Evolutionary conservation across 1,139 yeast genomes (phyloP).

Genomic region (Scheffersomyces segobiensis): DNA sequence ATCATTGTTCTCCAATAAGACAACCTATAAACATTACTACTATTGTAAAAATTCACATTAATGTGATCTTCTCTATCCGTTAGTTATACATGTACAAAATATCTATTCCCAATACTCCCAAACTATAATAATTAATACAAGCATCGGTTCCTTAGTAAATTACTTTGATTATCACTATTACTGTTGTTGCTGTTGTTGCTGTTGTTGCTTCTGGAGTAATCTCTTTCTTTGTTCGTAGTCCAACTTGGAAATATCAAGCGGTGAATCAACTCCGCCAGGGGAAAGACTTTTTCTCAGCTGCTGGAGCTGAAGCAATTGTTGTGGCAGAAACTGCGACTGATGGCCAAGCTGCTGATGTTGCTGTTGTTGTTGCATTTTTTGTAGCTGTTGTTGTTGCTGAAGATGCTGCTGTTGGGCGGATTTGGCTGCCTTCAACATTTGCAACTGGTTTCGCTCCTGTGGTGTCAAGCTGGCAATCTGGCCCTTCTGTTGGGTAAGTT

Average conservation of each 20-base stretch:
- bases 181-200: slow-evolving; percentile 21
- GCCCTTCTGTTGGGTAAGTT: slow-evolving; percentile 17
- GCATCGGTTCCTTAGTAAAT: neutral
- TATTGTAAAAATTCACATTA: neutral
- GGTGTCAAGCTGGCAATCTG: slow-evolving; percentile 37
- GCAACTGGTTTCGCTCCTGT: slow-evolving; percentile 38
- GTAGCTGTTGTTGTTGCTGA: slow-evolving; percentile 24
- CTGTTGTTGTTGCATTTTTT: slow-evolving; percentile 17
- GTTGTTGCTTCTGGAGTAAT: slow-evolving; percentile 27
- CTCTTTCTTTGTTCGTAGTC: slow-evolving; percentile 33
- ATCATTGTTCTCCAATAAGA: neutral
- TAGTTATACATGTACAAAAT: neutral
- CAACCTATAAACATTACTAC: neutral
- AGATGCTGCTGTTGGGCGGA: slow-evolving; percentile 32
- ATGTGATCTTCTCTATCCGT: neutral
- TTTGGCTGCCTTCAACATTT: slow-evolving; percentile 38
- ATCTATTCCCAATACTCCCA: neutral
- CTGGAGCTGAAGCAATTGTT: slow-evolving; percentile 6
- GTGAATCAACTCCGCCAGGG: slow-evolving; percentile 3
- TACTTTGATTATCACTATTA: slow-evolving; percentile 1
- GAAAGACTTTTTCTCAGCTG: slow-evolving; percentile 8
- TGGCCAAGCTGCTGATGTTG: slow-evolving; percentile 14
- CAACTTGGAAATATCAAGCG: slow-evolving; percentile 19
- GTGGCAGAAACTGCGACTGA: slow-evolving; percentile 5
- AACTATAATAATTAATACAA: no score